Base-by-base conservation (phyloP, 2,329 filamentous ascomycete species). In the Fusarium sp. region DNA sequence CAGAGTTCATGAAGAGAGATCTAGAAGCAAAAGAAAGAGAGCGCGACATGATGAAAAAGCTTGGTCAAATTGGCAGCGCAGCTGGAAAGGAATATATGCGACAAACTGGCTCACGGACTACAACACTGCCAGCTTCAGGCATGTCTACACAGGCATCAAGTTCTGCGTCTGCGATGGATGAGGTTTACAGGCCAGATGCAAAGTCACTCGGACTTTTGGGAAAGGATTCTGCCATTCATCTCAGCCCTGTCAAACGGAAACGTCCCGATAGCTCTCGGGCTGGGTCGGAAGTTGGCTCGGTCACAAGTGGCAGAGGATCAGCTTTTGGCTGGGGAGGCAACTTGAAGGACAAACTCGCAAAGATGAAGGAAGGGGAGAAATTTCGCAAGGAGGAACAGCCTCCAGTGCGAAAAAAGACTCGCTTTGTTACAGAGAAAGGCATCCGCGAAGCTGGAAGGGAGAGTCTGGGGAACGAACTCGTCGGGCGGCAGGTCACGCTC, bases 401-500 rank as follows among this genome's bases (percentile, higher is more conserved):
- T 75, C 88, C 87, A 0, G 84, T 88, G 33, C 84, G 87, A 70
- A 91, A 93, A 80, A 93, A 93, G 84, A 94, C 92, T 52, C 84
- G 92, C n/a, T 94, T 94, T 75, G 86, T 94, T 40, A 93, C 92
- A 26, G 89, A 89, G 42, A 92, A 91, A 76, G 92, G 92, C 1
- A 94, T 94, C 65, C 87, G 89, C 56, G 91, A 93, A 78, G 92
- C 92, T 6, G 92, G 92, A 2, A 84, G 91, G 62, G 92, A 94
- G 75, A 94, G 91, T 74, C 76, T 94, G 3, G 89, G 90, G 11
- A 82, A 79, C n/a, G 86, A 87, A 52, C 77, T 82, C 61, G 55
- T 66, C 38, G 75, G 75, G 49, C 71, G 79, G 55, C 78, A 76
- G 73, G 74, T 81, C 34, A 70, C 72, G 53, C 72, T 83, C 44